These are phyloP conservation scores for Chalciporus sphaerocephalus DNA, from an alignment of 768 basidiomycete genomes.

Conservation along the genomic window DNA sequence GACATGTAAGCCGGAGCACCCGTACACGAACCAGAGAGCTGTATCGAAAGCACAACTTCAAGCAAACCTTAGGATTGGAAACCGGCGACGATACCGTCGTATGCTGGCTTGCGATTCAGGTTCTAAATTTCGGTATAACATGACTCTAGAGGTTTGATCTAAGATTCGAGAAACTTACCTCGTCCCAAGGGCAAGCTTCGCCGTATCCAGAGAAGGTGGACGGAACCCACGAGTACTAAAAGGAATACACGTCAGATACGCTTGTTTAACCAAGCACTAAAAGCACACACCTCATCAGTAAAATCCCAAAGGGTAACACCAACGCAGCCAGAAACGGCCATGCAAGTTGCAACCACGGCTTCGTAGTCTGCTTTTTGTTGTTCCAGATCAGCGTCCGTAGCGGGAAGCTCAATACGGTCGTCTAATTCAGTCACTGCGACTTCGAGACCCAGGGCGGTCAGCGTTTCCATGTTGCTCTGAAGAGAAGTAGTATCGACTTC, in stretches of 20 bases:
- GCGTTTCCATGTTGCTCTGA: conserved; percentile 44
- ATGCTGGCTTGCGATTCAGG: conserved; percentile 13
- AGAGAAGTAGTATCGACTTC: conserved; percentile 43
- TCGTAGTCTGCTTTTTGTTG: conserved; percentile 59
- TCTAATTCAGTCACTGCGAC: no score
- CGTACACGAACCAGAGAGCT: no score
- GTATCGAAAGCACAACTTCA: no score
- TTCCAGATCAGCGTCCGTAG: conserved; percentile 41
- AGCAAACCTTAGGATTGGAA: not conserved
- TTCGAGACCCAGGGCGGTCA: no score
- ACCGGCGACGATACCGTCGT: conserved; percentile 10
- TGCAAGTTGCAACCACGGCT: conserved; percentile 53
- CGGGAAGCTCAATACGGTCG: conserved; percentile 52
- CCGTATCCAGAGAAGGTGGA: conserved; percentile 3
- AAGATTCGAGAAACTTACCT: not conserved
- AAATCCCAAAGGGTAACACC: conserved; percentile 41
- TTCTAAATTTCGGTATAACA: conserved; percentile 6
- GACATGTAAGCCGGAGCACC: no score
- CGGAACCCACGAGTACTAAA: conserved; percentile 18
- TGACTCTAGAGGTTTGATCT: no score
- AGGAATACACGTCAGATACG: no score
- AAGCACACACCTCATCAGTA: not conserved
- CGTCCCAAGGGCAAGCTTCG: conserved; percentile 17
- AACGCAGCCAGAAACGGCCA: conserved; percentile 34
- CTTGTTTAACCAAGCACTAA: no score